phyloP scores from a whole-genome alignment of 495 filamentous ascomycete genomes.

The Bacidia gigantensis region DNA sequence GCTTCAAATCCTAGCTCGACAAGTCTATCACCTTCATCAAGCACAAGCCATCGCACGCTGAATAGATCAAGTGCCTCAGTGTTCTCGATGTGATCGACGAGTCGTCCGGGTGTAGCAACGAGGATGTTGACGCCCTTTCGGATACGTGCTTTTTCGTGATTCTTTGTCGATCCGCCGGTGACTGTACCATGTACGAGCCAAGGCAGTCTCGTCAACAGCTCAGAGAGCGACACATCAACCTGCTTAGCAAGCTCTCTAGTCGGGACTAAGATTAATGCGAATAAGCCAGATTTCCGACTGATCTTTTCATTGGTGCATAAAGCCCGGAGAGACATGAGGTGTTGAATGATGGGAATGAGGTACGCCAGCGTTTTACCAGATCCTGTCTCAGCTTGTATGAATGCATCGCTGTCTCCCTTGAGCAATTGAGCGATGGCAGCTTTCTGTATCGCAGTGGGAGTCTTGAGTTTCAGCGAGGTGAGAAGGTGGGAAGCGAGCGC shows the following conservation, averaged over 20 bases:
- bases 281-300: slow-evolving; percentile 63
- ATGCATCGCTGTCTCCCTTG: slow-evolving; percentile 77
- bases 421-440: slow-evolving; percentile 66
- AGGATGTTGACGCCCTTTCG: slow-evolving; percentile 90
- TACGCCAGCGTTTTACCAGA: slow-evolving; percentile 96
- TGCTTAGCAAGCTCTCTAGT: slow-evolving; percentile 90
- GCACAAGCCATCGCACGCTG: slow-evolving; percentile 80
- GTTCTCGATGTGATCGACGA: slow-evolving; percentile 82
- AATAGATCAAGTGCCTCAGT: slow-evolving; percentile 79
- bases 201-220: slow-evolving; percentile 63
- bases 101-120: slow-evolving; percentile 81
- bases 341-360: slow-evolving; percentile 76
- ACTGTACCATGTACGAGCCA: slow-evolving; percentile 90
- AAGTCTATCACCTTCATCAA: slow-evolving; percentile 90
- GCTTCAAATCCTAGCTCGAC: slow-evolving; percentile 97
- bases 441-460: slow-evolving; percentile 89
- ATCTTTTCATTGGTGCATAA: slow-evolving; percentile 25
- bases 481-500: slow-evolving; percentile 69
- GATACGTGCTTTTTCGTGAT: slow-evolving; percentile 85
- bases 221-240: slow-evolving; percentile 71
- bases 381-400: slow-evolving; percentile 92
- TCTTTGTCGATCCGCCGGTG: slow-evolving; percentile 93
- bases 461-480: slow-evolving; percentile 73
- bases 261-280: slow-evolving; percentile 81
- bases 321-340: slow-evolving; percentile 52